Conservation (phyloP, 257 asterid species). For the Fraxinus anomala region DNA sequence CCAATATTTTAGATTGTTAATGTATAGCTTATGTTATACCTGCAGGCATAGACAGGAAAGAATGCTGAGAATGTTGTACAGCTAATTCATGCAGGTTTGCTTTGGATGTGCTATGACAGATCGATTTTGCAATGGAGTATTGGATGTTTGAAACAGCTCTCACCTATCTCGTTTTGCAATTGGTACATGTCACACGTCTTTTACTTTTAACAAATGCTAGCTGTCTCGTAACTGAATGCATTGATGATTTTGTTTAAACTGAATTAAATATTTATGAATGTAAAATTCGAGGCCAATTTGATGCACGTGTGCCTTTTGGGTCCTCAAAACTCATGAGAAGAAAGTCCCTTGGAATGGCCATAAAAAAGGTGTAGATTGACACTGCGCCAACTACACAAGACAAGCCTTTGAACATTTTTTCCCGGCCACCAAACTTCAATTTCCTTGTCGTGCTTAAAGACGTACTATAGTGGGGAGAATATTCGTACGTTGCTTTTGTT, state of each 20-base stretch:
- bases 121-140: background rate
- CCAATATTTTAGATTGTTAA: background rate
- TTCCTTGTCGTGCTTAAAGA: background rate
- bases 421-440: background rate
- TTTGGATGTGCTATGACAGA: background rate
- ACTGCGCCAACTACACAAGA: too few species aligned
- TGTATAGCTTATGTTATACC: background rate
- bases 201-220: background rate
- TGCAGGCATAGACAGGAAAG: background rate
- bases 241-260: background rate
- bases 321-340: background rate
- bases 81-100: background rate
- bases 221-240: background rate
- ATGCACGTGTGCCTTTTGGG: background rate
- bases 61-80: background rate
- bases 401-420: too few species aligned
- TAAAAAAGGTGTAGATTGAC: too few species aligned
- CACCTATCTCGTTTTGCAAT: background rate
- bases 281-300: background rate
- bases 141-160: background rate
- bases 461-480: background rate
- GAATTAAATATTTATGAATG: background rate
- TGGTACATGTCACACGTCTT: background rate
- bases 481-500: too few species aligned
- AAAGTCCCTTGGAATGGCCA: background rate